Percentiles rank a stretch among this genome's conserved stretches.
Conservation (phyloP, 164 flowering plant species). For the Brasenia schreberi region DNA sequence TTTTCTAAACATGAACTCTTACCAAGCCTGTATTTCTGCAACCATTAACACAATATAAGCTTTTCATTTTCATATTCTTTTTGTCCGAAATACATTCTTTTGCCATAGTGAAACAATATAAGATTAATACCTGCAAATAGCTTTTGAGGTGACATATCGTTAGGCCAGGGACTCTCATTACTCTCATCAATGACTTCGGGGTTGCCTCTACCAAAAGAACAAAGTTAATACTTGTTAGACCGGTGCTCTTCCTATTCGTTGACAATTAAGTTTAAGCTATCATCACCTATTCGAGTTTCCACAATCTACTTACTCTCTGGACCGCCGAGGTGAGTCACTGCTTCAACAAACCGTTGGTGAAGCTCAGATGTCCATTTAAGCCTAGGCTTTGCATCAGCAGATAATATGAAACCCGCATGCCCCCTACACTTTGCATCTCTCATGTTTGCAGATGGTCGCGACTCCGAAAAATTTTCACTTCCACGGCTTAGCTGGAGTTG, state of each 20-base stretch:
- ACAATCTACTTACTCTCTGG: slow-evolving; percentile 36
- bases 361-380: slow-evolving; percentile 81
- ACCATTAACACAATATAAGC: slow-evolving; percentile 5
- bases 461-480: neutral
- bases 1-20: slow-evolving; percentile 45
- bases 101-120: slow-evolving; percentile 4
- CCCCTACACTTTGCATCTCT: neutral
- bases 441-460: no score
- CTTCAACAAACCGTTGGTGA: slow-evolving; percentile 60
- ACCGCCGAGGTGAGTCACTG: slow-evolving; percentile 61
- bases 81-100: neutral
- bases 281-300: no score
- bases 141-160: slow-evolving; percentile 87
- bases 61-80: neutral
- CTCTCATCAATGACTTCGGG: slow-evolving; percentile 79
- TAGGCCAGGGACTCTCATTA: slow-evolving; percentile 77
- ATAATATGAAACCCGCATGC: slow-evolving; percentile 49
- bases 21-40: slow-evolving; percentile 87
- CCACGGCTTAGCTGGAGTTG: slow-evolving; percentile 9
- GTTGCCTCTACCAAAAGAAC: slow-evolving; percentile 62
- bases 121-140: slow-evolving; percentile 65
- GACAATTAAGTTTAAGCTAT: no score
- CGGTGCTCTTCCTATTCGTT: no score
- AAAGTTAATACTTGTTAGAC: no score
- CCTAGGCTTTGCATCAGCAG: slow-evolving; percentile 83